Base-by-base conservation (phyloP, 1,139 yeast species). In the Hanseniaspora uvarum region DNA sequence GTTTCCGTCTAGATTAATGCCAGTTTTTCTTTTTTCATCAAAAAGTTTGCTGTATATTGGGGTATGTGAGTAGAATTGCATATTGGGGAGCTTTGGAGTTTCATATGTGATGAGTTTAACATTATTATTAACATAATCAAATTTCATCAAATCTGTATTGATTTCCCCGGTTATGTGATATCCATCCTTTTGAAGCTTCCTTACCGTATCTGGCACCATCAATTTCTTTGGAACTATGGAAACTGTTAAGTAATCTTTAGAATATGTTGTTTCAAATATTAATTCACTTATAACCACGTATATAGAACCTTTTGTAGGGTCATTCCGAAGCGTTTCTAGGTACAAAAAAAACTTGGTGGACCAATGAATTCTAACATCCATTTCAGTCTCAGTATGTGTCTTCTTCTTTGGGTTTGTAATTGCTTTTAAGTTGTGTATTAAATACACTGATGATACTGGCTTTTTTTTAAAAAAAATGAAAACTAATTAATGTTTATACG, bases 41-140 rank as follows among this genome's bases (percentile, higher is more conserved):
- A 34, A 46, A 5, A 46, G 31, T 16, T 37, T 41, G n/a, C 30
- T 24, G 39, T 54, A 72, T 40, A 83, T 84, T 0, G 96, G 95
- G 24, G 75, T 71, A 5, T 85, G 68, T 0, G 96, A 82, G 60
- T 81, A 84, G 65, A 85, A 87, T 62, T 89, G 96, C 74, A 92
- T 76, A 57, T 79, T 76, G 44, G 73, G 73, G 26, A 85, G 80
- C 52, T 78, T 76, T 0, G 97, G 97, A 1, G 94, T 86, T 34
- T 78, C 78, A 65, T 81, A 89, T 18, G 77, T 61, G 2, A 89
- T 71, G 1, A 86, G 63, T 30, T 72, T 72, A 46, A 68, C 63
- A 2, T 55, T 47, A 2, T 43, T 24, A 14, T 60, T 52, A 33
- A 47, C 41, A 62, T 62, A 61, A 2, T 41, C 30, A 21, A 47